These are phyloP conservation scores for Elongisporangium senticosum DNA, from an alignment of 352 stramenopile genomes.

Conservation along the genomic window DNA sequence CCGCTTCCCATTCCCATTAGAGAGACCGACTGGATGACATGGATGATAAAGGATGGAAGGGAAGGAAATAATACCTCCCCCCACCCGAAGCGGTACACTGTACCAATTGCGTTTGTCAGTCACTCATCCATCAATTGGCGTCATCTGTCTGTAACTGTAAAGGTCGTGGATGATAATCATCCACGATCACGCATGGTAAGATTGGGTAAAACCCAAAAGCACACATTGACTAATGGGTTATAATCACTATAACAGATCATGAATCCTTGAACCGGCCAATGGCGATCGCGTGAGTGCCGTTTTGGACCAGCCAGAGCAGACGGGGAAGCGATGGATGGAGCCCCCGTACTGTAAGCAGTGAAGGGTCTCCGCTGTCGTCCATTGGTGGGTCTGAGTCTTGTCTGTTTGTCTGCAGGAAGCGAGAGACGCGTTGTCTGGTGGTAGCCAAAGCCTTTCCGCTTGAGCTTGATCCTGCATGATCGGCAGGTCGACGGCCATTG, in stretches of 20 bases:
- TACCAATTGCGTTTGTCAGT: not conserved
- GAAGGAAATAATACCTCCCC: no score
- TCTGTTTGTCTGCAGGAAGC: no score
- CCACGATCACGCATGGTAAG: not conserved
- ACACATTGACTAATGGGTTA: not conserved
- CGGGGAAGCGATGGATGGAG: no score
- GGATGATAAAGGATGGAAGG: no score
- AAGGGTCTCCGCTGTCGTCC: not conserved
- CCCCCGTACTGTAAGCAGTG: not conserved
- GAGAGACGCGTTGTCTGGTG: no score
- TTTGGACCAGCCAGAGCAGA: not conserved
- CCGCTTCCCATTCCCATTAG: not conserved
- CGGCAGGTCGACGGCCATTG: no score
- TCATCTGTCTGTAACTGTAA: not conserved
- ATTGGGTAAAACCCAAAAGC: not conserved
- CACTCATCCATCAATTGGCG: not conserved
- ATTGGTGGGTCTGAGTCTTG: not conserved
- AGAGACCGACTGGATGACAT: no score
- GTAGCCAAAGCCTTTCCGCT: not conserved
- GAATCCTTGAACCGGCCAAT: not conserved
- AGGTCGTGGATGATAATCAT: not conserved
- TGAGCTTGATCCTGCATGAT: not conserved
- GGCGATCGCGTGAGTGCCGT: not conserved
- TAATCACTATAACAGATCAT: not conserved
- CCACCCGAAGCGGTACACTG: not conserved